These are phyloP conservation scores for Leccinum griseonigrum DNA, from an alignment of 1,284 basidiomycete genomes.

Conservation along the genomic window DNA sequence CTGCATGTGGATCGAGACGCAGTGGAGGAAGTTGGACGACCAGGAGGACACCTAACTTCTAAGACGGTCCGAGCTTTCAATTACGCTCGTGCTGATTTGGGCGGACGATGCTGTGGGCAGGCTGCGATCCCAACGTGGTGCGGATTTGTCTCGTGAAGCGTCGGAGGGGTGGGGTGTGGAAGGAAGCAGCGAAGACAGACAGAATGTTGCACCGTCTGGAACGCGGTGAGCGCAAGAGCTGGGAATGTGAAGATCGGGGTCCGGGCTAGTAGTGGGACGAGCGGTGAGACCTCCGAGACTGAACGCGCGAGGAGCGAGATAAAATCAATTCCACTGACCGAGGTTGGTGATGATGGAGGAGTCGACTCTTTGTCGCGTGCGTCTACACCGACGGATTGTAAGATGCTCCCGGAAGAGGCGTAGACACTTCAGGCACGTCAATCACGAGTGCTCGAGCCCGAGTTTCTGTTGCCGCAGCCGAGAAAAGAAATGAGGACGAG, in stretches of 20 bases:
- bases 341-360: too few species aligned
- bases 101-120: neutral
- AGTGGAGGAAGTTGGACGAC: neutral
- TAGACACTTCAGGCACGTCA: too few species aligned
- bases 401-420: too few species aligned
- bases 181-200: neutral
- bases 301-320: too few species aligned
- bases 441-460: too few species aligned
- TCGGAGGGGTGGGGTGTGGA: conserved; percentile 11
- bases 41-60: conserved; percentile 15
- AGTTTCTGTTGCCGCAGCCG: too few species aligned
- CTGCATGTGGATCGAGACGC: conserved; percentile 3
- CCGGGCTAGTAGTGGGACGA: conserved; percentile 10
- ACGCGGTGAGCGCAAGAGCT: conserved; percentile 13
- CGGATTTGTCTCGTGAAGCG: conserved; percentile 4
- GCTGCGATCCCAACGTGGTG: conserved; percentile 20
- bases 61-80: conserved; percentile 32
- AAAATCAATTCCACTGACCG: neutral
- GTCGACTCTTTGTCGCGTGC: too few species aligned
- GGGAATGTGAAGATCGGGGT: conserved; percentile 22
- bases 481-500: too few species aligned
- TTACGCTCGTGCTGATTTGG: conserved; percentile 10
- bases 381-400: too few species aligned
- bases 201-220: conserved; percentile 7
- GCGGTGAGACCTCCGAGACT: conserved; percentile 9